A percentile compares a stretch with the other conserved stretches of the same genome.
phyloP scores from a whole-genome alignment of 805 yeast genomes.

The Candida stauntonica region DNA sequence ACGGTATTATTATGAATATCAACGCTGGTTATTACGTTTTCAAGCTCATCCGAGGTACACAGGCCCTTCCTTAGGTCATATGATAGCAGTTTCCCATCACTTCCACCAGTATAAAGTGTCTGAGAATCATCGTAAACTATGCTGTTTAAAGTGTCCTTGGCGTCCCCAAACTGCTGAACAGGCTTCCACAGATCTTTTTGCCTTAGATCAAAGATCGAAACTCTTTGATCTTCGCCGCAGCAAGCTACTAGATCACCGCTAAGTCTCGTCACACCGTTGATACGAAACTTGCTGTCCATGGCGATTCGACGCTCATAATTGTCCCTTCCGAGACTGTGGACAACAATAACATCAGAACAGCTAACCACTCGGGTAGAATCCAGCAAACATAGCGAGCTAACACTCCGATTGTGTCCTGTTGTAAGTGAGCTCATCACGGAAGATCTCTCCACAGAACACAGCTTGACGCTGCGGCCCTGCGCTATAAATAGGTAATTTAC shows the following conservation, averaged over 20 bases:
- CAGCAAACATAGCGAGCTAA: not conserved
- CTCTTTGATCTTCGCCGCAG: constrained; percentile 19
- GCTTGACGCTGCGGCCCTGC: not conserved
- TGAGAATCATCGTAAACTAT: constrained; percentile 6
- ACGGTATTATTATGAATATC: not conserved
- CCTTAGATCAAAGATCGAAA: constrained; percentile 15
- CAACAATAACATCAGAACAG: constrained; percentile 15
- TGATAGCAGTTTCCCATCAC: constrained; percentile 21
- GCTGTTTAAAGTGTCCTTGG: constrained; percentile 26
- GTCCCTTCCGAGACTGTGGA: constrained; percentile 12
- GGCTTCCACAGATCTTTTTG: constrained; percentile 25
- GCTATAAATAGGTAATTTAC: not conserved
- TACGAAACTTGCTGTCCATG: constrained; percentile 9
- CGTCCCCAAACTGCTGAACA: constrained; percentile 31
- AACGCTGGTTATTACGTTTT: constrained; percentile 3
- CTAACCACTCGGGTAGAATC: constrained; percentile 1
- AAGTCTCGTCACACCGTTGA: constrained; percentile 12
- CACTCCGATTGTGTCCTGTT: not conserved
- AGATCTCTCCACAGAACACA: not conserved
- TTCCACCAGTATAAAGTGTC: constrained; percentile 17
- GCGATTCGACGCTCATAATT: constrained; percentile 10
- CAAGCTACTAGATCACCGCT: constrained; percentile 15
- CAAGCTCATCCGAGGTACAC: constrained; percentile 2
- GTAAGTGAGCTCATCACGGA: not conserved
- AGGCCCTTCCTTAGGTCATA: constrained; percentile 23